phyloP scores from a whole-genome alignment of 2,329 filamentous ascomycete species.

The Ascochyta clinopodiicola region DNA sequence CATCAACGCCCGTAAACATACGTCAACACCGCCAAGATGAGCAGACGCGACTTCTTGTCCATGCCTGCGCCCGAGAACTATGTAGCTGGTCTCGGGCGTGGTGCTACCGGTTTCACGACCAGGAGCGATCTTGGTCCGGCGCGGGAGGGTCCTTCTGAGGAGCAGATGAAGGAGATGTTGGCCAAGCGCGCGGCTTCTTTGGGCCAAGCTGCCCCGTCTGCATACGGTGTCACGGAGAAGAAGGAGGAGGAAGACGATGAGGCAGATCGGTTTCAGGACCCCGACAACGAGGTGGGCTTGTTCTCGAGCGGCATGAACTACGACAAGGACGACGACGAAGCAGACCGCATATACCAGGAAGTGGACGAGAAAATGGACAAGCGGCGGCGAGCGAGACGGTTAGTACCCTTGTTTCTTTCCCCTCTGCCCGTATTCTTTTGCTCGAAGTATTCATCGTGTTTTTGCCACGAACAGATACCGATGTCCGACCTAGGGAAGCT shows the following conservation, averaged over 20 bases:
- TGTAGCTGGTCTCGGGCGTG: constrained; percentile 94
- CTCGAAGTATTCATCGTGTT: constrained; percentile 68
- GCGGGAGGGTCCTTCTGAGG: constrained; percentile 91
- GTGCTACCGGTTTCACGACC: constrained; percentile 97
- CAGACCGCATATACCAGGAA: constrained; percentile 92
- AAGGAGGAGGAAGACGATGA: constrained; percentile 76
- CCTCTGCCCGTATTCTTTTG: constrained; percentile 27
- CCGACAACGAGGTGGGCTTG: constrained; percentile 93
- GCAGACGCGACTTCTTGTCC: constrained; percentile 83
- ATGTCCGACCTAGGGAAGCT: constrained; percentile 82
- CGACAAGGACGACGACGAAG: constrained; percentile 97
- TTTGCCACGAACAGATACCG: constrained; percentile 77
- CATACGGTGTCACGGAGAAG: constrained; percentile 72
- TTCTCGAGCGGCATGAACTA: constrained; percentile 91
- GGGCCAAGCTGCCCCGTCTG: constrained; percentile 72
- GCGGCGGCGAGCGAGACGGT: constrained; percentile 85
- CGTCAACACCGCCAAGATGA: constrained; percentile 55
- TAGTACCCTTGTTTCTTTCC: constrained; percentile 57
- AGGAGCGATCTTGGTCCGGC: constrained; percentile 95
- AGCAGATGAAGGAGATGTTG: constrained; percentile 97
- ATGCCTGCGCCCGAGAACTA: constrained; percentile 72
- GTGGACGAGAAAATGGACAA: constrained; percentile 98
- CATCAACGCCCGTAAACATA: too few species aligned
- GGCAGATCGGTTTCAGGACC: constrained; percentile 87
- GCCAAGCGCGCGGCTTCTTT: constrained; percentile 90